Percentiles rank a stretch among this genome's conserved stretches.
These are phyloP conservation scores for Peziza echinospora DNA, from an alignment of 495 filamentous ascomycete species.

Conservation along the genomic window DNA sequence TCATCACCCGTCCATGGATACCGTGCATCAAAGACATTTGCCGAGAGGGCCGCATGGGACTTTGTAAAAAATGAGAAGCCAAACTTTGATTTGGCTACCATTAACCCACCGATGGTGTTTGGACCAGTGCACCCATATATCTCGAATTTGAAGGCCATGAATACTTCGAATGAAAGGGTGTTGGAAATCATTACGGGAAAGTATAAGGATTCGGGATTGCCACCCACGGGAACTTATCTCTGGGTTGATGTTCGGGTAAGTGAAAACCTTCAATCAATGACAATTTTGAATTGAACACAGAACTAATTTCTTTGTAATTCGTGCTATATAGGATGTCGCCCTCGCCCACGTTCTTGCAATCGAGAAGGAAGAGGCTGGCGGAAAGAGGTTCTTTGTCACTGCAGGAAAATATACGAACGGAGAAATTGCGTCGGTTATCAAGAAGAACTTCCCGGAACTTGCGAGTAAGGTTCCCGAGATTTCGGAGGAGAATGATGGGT, in stretches of 20 bases:
- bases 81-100: conserved; percentile 51
- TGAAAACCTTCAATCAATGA: background rate
- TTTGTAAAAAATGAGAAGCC: conserved; percentile 62
- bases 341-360: conserved; percentile 50
- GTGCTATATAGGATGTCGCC: conserved; percentile 44
- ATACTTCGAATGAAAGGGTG: conserved; percentile 36
- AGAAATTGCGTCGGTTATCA: conserved; percentile 39
- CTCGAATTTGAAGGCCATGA: conserved; percentile 42
- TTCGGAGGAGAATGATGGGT: background rate
- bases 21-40: conserved; percentile 42
- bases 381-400: conserved; percentile 45
- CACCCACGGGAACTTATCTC: conserved; percentile 32
- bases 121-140: conserved; percentile 48
- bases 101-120: conserved; percentile 50
- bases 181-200: conserved; percentile 38
- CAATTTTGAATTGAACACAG: background rate
- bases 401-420: conserved; percentile 41
- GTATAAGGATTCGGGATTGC: conserved; percentile 39
- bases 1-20: conserved; percentile 38
- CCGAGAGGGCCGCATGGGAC: conserved; percentile 56
- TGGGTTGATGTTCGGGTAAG: conserved; percentile 41
- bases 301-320: too few species aligned
- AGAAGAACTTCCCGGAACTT: conserved; percentile 44
- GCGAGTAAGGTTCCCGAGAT: background rate
- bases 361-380: conserved; percentile 41